Evolutionary conservation across 768 basidiomycete genomes (phyloP).

Genomic region (Lactarius sanguifluus): DNA sequence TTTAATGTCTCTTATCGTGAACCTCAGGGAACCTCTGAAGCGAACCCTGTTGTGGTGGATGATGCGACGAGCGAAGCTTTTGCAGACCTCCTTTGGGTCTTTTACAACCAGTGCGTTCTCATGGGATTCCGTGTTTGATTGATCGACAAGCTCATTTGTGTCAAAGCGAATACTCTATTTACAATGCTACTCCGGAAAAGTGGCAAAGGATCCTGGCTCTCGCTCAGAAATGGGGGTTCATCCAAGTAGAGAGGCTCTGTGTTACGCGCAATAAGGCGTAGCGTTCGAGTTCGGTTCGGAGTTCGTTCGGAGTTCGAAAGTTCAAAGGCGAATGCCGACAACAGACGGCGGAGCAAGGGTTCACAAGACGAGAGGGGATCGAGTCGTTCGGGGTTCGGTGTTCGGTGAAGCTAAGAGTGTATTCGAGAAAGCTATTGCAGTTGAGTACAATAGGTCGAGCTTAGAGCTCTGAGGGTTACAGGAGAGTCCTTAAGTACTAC

Average conservation of each 20-base stretch:
- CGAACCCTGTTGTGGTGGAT: constrained; percentile 35
- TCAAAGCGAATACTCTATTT: constrained; percentile 54
- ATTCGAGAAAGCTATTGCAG: too few relatives aligned
- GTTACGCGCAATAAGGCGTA: too few relatives aligned
- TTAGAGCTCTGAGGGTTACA: too few relatives aligned
- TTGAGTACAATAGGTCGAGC: too few relatives aligned
- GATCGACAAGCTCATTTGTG: constrained; percentile 25
- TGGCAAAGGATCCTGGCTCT: constrained; percentile 59
- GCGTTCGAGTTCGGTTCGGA: too few relatives aligned
- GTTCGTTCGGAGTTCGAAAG: too few relatives aligned
- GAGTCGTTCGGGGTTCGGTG: too few relatives aligned
- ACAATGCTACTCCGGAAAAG: constrained; percentile 47
- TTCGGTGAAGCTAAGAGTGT: too few relatives aligned
- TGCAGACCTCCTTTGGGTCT: constrained; percentile 35
- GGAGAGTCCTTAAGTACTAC: too few relatives aligned
- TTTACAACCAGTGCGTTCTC: constrained; percentile 37
- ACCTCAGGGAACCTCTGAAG: constrained; percentile 34
- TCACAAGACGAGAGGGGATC: too few relatives aligned
- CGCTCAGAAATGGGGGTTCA: constrained; percentile 55
- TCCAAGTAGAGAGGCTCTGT: constrained; percentile 47
- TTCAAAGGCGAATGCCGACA: too few relatives aligned
- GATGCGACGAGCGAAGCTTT: constrained; percentile 33
- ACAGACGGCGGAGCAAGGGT: too few relatives aligned
- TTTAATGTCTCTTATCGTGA: constrained; percentile 31
- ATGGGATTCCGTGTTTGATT: constrained; percentile 30